Conservation (phyloP, 345 rosid species). For the Firmiana major region DNA sequence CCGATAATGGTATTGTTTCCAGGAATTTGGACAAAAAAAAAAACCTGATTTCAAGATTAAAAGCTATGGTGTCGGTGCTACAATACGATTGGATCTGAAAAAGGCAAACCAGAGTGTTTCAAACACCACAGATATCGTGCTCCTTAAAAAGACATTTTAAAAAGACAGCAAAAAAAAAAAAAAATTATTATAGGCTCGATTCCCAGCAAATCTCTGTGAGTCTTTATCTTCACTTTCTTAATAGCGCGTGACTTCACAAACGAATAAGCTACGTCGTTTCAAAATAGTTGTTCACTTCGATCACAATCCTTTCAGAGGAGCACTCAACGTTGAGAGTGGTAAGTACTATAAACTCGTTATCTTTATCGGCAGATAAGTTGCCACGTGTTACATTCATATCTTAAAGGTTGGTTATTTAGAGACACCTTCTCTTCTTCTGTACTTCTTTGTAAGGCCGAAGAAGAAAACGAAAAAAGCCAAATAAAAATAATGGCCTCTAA, state of each 20-base stretch:
- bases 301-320: neutral
- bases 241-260: neutral
- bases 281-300: neutral
- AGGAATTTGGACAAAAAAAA: neutral
- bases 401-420: neutral
- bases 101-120: neutral
- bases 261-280: neutral
- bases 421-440: neutral
- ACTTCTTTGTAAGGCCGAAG: neutral
- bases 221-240: neutral
- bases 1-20: neutral
- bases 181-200: neutral
- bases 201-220: neutral
- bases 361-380: neutral
- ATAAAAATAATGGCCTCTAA: conserved; percentile 46
- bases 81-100: conserved; percentile 1
- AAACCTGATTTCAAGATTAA: neutral
- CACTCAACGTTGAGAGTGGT: neutral
- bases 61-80: neutral
- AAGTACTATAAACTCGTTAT: neutral
- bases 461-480: neutral
- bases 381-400: neutral
- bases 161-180: neutral
- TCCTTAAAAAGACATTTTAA: neutral
- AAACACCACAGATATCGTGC: neutral